These are phyloP conservation scores for Aspergillus udagawae DNA, from an alignment of 2,329 filamentous ascomycete genomes.

Conservation along the genomic window DNA sequence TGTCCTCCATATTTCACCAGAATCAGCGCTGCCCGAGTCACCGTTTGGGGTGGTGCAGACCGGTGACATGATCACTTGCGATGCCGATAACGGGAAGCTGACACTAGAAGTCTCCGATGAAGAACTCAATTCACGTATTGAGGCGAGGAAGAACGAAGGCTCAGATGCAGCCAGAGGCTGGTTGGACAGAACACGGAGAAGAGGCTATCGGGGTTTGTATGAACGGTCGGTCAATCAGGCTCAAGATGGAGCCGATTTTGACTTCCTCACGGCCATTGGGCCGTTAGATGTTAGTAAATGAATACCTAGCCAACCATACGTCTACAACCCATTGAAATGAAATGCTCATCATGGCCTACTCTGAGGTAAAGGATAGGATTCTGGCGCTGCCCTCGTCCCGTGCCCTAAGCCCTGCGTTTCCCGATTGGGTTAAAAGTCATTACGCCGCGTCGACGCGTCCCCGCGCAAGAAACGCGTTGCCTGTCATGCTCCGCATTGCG, in stretches of 20 bases:
- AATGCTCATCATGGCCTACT: background rate
- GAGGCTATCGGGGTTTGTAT: conserved; percentile 41
- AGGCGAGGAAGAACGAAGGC: conserved; percentile 7
- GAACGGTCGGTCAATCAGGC: conserved; percentile 42
- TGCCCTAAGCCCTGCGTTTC: conserved; percentile 31
- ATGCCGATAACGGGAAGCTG: conserved; percentile 42
- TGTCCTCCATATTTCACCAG: conserved; percentile 51
- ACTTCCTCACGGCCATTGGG: conserved; percentile 31
- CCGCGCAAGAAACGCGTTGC: conserved; percentile 19
- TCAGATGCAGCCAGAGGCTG: conserved; percentile 2
- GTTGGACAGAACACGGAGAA: conserved; percentile 22
- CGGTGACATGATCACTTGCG: conserved; percentile 47
- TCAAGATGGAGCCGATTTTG: conserved; percentile 40
- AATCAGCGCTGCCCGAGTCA: conserved; percentile 46
- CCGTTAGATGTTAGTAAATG: background rate
- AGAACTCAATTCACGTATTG: conserved; percentile 39
- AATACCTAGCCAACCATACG: background rate
- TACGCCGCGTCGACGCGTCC: conserved; percentile 22
- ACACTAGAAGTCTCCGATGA: conserved; percentile 41
- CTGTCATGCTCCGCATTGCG: conserved; percentile 10
- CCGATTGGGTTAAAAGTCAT: conserved; percentile 21
- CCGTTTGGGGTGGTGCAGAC: conserved; percentile 47
- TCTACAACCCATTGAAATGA: background rate
- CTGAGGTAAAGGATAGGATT: too few species aligned
- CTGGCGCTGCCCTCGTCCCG: conserved; percentile 19